Conservation (phyloP, 495 filamentous ascomycete species). For the Podospora sp. region DNA sequence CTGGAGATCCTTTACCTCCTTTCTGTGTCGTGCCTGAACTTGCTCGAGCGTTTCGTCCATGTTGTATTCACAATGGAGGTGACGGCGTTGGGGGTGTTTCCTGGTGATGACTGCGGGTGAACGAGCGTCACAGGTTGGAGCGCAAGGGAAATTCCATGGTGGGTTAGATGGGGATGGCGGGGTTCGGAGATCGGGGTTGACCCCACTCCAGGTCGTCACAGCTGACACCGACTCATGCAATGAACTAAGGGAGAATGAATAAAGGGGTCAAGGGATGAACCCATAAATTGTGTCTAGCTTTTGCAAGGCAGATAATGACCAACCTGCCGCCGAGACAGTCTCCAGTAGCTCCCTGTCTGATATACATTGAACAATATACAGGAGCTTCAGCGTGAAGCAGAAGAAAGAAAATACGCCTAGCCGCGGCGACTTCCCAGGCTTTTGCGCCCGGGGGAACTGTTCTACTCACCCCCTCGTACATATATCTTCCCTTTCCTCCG, state of each 20-base stretch:
- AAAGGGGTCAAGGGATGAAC: neutral
- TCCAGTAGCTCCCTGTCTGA: neutral
- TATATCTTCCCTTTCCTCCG: neutral
- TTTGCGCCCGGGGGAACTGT: neutral
- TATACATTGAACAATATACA: neutral
- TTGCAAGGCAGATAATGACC: neutral
- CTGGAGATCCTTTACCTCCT: slow-evolving; percentile 86
- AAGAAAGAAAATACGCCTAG: neutral
- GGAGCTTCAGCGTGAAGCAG: neutral
- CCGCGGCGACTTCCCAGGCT: neutral
- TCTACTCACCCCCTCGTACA: neutral
- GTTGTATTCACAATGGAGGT: neutral
- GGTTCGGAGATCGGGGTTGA: neutral
- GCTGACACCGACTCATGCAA: neutral
- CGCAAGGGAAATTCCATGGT: slow-evolving; percentile 2
- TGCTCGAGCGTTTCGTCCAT: slow-evolving; percentile 61
- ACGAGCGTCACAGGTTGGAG: too few relatives aligned
- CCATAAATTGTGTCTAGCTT: neutral
- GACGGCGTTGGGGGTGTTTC: neutral
- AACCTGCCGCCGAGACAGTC: neutral
- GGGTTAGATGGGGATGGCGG: slow-evolving; percentile 1
- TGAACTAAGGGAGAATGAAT: neutral
- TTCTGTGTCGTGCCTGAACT: slow-evolving; percentile 76
- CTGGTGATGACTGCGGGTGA: slow-evolving; percentile 3
- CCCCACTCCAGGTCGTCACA: neutral